A percentile compares a stretch with the other conserved stretches of the same genome.
These are phyloP conservation scores for Cercospora janseana DNA, from an alignment of 2,329 filamentous ascomycete species.

Conservation along the genomic window DNA sequence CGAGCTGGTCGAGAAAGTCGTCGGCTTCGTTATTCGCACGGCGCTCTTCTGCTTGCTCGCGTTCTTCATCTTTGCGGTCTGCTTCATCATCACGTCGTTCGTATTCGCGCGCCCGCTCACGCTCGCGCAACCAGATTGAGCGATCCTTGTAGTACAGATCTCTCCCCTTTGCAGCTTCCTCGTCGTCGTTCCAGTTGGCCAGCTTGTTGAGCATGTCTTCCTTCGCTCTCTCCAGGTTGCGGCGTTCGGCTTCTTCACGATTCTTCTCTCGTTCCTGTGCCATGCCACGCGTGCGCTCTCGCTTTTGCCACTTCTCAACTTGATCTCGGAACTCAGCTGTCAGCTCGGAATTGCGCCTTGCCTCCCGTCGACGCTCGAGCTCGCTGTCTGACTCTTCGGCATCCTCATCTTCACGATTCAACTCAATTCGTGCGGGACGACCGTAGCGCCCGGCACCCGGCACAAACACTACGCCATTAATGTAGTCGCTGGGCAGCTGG, in stretches of 20 bases:
- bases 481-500: conserved; percentile 68
- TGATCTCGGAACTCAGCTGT: conserved; percentile 82
- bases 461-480: conserved; percentile 77
- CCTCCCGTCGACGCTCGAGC: conserved; percentile 68
- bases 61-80: conserved; percentile 75
- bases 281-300: conserved; percentile 78
- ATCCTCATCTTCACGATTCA: conserved; percentile 76
- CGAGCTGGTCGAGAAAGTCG: conserved; percentile 83
- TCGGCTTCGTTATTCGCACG: conserved; percentile 82
- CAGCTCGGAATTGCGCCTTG: conserved; percentile 70
- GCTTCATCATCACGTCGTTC: conserved; percentile 77
- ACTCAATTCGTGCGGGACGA: conserved; percentile 39
- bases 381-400: conserved; percentile 86
- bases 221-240: conserved; percentile 61
- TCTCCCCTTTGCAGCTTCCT: conserved; percentile 77
- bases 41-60: conserved; percentile 62
- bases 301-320: conserved; percentile 85
- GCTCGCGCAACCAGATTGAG: conserved; percentile 78
- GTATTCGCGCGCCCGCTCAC: conserved; percentile 67
- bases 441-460: conserved; percentile 62
- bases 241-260: conserved; percentile 72
- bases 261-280: conserved; percentile 82
- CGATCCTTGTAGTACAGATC: conserved; percentile 87
- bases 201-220: conserved; percentile 70
- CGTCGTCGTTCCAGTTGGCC: conserved; percentile 83